Base-by-base conservation (phyloP, 495 filamentous ascomycete genomes). In the Daldinia loculata region DNA sequence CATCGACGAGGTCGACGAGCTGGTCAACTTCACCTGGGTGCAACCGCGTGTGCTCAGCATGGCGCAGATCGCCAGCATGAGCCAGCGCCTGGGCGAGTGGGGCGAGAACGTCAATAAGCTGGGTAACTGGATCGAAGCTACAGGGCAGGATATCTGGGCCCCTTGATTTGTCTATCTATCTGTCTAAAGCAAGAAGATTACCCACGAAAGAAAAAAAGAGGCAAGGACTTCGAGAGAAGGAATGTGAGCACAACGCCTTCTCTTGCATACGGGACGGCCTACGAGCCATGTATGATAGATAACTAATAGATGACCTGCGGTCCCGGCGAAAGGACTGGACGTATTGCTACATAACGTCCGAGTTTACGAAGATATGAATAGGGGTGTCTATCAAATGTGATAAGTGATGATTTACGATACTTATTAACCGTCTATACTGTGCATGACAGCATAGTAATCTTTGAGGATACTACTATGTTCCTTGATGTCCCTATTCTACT, bases 11-110 rank as follows among this genome's bases (percentile, higher is more conserved):
- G 95, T 98, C 29, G 94, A 91, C 56, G 89, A 93, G 83, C 87
- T 98, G 57, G 95, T 95, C 27, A 87, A 94, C 77, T 97, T 99
- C 82, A 93, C 93, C 77, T 99, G 95, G 95, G 95, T 99, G 43
- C 95, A 99, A 85, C 96, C 95, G 12, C 98, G 98, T 85, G 92
- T 97, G 55, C 80, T 99, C 73, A 95, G 98, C 81, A 92, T 94
- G 88, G 89, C 87, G 78, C 96, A 98, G 86, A 96, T 99, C 72
- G 93, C 93, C 76, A 93, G 89, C 70, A 98, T 99, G 95, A 89
- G 92, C 72, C 84, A 86, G 74, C 82, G 94, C 59, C 80, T 99
- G 76, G 88, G 90, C 80, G 94, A 98, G 66, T 99, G 95, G 95
- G 94, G 97, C 82, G 88, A 88, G 22, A 97, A 93, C 76, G 96